These are phyloP conservation scores for Aspergillus fructus DNA, from an alignment of 2,329 filamentous ascomycete genomes.

Conservation along the genomic window DNA sequence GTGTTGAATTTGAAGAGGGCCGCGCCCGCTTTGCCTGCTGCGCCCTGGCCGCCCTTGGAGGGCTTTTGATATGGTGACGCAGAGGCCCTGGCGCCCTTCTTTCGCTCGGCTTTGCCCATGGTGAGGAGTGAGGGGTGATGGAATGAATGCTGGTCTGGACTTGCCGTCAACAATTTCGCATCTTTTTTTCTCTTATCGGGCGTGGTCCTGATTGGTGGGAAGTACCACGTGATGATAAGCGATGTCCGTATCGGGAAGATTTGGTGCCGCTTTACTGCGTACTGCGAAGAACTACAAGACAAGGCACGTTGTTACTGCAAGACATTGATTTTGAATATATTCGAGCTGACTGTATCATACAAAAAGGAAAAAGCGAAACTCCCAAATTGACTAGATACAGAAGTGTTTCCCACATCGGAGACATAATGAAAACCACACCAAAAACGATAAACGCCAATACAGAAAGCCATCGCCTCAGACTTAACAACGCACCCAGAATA, in stretches of 20 bases:
- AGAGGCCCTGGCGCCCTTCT: constrained; percentile 53
- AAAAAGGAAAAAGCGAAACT: too few relatives aligned
- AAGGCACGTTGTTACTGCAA: too few relatives aligned
- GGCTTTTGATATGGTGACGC: constrained; percentile 43
- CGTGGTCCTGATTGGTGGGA: background rate
- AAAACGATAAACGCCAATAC: too few relatives aligned
- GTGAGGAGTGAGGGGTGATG: constrained; percentile 4
- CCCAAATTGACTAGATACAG: too few relatives aligned
- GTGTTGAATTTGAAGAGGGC: constrained; percentile 98
- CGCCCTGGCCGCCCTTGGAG: background rate
- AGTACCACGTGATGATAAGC: background rate
- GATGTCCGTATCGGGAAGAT: background rate
- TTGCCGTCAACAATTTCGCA: background rate
- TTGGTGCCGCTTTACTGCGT: background rate
- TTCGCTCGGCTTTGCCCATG: constrained; percentile 57
- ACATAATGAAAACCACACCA: too few relatives aligned
- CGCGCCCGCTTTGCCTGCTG: constrained; percentile 53
- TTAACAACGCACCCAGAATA: too few relatives aligned
- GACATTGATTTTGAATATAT: too few relatives aligned
- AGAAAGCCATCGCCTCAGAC: too few relatives aligned
- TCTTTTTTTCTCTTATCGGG: background rate
- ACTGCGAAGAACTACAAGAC: background rate
- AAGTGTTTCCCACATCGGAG: too few relatives aligned
- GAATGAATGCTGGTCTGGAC: background rate
- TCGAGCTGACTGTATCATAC: too few relatives aligned